These are phyloP conservation scores for Naganishia onofrii DNA, from an alignment of 768 basidiomycete genomes.

Conservation along the genomic window DNA sequence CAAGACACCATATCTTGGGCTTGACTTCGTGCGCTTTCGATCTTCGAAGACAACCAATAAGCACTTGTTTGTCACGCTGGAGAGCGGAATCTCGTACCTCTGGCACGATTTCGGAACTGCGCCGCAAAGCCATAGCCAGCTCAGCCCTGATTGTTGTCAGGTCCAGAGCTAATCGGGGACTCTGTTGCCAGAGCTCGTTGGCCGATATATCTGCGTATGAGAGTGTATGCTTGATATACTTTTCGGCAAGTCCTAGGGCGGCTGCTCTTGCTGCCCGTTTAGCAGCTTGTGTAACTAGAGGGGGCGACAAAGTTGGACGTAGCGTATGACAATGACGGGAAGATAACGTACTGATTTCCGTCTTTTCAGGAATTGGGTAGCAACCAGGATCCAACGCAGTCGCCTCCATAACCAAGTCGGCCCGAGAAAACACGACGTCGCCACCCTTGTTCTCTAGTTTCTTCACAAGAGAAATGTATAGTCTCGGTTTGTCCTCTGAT, in stretches of 20 bases:
- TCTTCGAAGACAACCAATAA: not conserved
- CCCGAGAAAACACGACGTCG: slow-evolving; percentile 37
- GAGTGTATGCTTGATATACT: slow-evolving; percentile 3
- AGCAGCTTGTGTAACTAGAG: not conserved
- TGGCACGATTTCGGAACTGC: not conserved
- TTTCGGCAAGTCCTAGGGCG: slow-evolving; percentile 5
- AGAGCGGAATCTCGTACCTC: not conserved
- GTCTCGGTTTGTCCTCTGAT: not conserved
- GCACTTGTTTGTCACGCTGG: not conserved
- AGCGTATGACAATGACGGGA: not conserved
- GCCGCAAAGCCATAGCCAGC: slow-evolving; percentile 3
- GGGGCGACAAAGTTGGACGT: not conserved
- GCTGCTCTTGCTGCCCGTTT: slow-evolving; percentile 1
- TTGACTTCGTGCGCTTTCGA: not conserved
- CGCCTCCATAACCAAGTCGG: slow-evolving; percentile 36
- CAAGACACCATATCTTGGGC: not conserved
- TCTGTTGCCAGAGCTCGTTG: not conserved
- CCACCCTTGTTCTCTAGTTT: slow-evolving; percentile 21
- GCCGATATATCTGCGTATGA: not conserved
- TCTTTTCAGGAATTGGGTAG: slow-evolving; percentile 4
- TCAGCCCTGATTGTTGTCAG: not conserved
- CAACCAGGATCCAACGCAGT: slow-evolving; percentile 11
- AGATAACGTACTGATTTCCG: not conserved
- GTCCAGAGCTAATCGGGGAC: slow-evolving; percentile 1
- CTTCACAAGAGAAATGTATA: slow-evolving; percentile 7